These are phyloP conservation scores for Termitomyces sp. DNA, from an alignment of 768 basidiomycete genomes.

Conservation along the genomic window DNA sequence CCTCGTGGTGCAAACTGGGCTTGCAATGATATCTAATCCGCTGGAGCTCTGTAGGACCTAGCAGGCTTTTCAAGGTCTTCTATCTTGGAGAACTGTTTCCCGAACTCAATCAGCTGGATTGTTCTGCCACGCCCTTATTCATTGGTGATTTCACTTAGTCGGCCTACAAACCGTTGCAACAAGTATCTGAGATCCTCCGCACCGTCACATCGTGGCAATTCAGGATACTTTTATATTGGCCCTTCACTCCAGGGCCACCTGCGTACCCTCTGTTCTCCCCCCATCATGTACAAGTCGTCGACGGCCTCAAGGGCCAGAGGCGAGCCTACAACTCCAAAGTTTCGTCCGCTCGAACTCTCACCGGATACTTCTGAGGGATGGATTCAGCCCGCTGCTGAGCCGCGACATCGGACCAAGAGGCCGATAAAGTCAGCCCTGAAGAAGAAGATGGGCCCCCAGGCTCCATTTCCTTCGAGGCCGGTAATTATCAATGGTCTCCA, in stretches of 20 bases:
- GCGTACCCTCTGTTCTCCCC: conserved; percentile 10
- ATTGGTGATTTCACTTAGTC: background rate
- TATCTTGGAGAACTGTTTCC: conserved; percentile 17
- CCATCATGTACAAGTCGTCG: conserved; percentile 31
- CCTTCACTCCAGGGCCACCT: conserved; percentile 15
- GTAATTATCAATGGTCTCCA: background rate
- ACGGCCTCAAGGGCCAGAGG: conserved; percentile 16
- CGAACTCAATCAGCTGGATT: conserved; percentile 22
- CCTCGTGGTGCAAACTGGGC: conserved; percentile 24
- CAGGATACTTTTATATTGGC: conserved; percentile 22
- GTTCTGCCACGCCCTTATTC: conserved; percentile 10
- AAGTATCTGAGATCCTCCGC: conserved; percentile 19
- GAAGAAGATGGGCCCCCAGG: background rate
- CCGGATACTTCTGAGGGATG: conserved; percentile 7
- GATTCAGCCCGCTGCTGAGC: conserved; percentile 12
- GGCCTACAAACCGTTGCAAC: conserved; percentile 16
- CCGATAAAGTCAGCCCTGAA: conserved; percentile 7
- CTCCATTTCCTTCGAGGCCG: background rate
- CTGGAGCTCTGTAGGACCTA: conserved; percentile 16
- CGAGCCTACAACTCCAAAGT: conserved; percentile 28
- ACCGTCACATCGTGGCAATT: conserved; percentile 27
- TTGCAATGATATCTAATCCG: conserved; percentile 2
- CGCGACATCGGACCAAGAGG: conserved; percentile 10
- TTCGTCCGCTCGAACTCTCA: background rate
- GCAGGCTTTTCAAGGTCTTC: conserved; percentile 25